These are phyloP conservation scores for Schrenkiella parvula DNA, from an alignment of 345 rosid genomes.

Conservation along the genomic window DNA sequence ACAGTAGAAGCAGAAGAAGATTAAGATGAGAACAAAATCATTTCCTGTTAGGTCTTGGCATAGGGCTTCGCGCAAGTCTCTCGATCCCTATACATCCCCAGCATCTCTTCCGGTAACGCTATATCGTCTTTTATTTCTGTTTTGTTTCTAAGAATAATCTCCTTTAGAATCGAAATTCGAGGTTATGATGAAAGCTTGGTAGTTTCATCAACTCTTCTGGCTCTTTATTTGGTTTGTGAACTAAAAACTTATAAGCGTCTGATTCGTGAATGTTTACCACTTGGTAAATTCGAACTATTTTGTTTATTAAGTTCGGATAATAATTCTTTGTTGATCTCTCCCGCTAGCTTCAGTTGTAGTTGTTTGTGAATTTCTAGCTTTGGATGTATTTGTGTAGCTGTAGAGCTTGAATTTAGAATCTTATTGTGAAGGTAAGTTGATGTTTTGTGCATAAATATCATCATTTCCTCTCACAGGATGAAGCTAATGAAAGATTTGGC, in stretches of 20 bases:
- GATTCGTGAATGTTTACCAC: background rate
- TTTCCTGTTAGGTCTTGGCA: background rate
- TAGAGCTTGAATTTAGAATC: background rate
- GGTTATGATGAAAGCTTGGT: background rate
- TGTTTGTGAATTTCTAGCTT: background rate
- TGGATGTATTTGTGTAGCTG: background rate
- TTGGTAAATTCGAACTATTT: background rate
- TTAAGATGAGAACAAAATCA: constrained; percentile 18
- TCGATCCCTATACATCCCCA: background rate
- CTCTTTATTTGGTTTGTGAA: background rate
- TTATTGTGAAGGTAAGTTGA: background rate
- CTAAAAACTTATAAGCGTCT: background rate
- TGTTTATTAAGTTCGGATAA: background rate
- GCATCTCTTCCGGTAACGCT: constrained; percentile 12
- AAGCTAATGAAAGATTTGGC: background rate
- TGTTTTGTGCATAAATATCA: background rate
- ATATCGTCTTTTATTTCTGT: background rate
- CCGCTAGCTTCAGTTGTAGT: background rate
- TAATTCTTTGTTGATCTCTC: background rate
- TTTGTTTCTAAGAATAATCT: background rate
- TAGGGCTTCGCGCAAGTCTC: background rate
- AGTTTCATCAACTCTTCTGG: background rate
- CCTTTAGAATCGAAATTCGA: background rate
- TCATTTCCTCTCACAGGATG: constrained; percentile 18
- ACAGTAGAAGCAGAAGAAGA: constrained; percentile 1